Base-by-base conservation (phyloP, 441 rosid genomes). In the Erodium trifolium region DNA sequence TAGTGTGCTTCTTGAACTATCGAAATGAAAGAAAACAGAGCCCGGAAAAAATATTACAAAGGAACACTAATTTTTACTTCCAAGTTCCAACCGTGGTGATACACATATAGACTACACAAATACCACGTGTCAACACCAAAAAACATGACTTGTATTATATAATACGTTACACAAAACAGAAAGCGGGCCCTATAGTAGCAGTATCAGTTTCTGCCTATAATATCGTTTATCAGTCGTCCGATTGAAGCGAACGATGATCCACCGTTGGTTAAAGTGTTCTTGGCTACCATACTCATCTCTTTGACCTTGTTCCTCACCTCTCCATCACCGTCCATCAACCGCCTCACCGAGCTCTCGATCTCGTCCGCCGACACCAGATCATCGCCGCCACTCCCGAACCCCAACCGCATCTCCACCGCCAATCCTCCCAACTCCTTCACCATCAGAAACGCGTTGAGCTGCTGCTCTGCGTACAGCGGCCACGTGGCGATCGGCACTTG, bases 381-480 rank as follows among this genome's bases (percentile, higher is more conserved):
- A 10, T 72, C 62, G 14, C 8, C 68, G 0, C 0, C 27, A 23
- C 27, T 9, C 74, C 77, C 70, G 45, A 62, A 78, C 67, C 78
- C 80, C 78, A 84, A 72, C 72, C 74, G 84, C 85, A 75, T 6
- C 78, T 81, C 82, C 51, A 82, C 47, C 83, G 27, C 27, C 27
- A 23, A 23, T 23, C 27, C 27, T 23, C 27, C 27, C 27, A 23
- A 23, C 27, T 23, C 85, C 66, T 75, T 82, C 65, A 75, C 86
- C 83, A 84, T 72, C 55, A 53, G 17, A 69, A 82, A 83, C 0
- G 86, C 86, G 37, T 82, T 87, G 3, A 82, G 71, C 70, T 85
- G 86, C 70, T 87, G 86, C 77, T 85, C 89, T 10, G 84, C 87
- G 43, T 78, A 82, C 76, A 80, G 34, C 2, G 85, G 84, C 87